Percentiles rank a stretch among this genome's conserved stretches.
phyloP scores from a whole-genome alignment of 176 grass and related monocot species.

The Oryza coarctata region DNA sequence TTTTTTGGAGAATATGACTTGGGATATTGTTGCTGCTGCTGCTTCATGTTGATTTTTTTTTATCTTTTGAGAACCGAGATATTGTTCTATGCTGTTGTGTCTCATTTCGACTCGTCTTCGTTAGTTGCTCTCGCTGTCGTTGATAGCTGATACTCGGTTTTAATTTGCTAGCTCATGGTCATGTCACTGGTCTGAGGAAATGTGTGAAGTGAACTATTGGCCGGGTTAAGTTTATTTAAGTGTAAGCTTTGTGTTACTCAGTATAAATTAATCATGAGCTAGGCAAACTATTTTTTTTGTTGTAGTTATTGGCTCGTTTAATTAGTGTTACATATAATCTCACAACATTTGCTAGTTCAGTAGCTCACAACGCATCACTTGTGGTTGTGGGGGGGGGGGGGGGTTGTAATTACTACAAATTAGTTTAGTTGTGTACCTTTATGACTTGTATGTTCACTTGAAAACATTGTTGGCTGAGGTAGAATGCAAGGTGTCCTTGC shows the following conservation, averaged over 20 bases:
- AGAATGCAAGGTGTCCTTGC: slow-evolving; percentile 24
- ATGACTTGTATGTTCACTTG: background rate
- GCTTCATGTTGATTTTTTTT: background rate
- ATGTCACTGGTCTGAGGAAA: background rate
- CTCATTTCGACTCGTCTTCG: slow-evolving; percentile 4
- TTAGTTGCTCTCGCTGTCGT: background rate
- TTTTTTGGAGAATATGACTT: background rate
- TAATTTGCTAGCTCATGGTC: background rate
- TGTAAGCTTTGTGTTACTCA: background rate
- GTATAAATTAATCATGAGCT: background rate
- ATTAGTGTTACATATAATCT: too few relatives aligned
- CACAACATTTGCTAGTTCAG: background rate
- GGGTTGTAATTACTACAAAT: too few relatives aligned
- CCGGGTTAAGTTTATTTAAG: background rate
- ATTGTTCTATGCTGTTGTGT: background rate
- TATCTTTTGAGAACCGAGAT: background rate
- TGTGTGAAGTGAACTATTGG: background rate
- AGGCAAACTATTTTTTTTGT: background rate
- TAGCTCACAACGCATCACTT: background rate
- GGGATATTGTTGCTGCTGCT: background rate
- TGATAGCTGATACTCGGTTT: background rate
- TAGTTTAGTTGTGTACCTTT: slow-evolving; percentile 22
- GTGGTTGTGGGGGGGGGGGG: too few relatives aligned
- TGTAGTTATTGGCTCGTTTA: background rate
- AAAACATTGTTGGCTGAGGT: slow-evolving; percentile 6